phyloP scores from a whole-genome alignment of 805 yeast genomes.

The Saccharomycopsis schoenii region DNA sequence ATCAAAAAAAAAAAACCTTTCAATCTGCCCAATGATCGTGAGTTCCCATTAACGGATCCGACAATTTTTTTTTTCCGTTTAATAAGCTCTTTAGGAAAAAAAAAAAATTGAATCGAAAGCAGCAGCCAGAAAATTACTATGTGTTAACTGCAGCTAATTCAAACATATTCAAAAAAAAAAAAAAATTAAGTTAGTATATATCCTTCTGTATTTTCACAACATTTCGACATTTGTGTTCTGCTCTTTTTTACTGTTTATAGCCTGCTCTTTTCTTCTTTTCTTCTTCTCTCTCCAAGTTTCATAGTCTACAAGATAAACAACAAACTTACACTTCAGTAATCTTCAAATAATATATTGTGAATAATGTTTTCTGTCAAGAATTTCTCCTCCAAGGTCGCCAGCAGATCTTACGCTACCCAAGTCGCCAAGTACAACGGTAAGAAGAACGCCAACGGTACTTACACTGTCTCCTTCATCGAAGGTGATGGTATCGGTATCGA shows the following conservation, averaged over 20 bases:
- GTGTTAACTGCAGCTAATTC: background rate
- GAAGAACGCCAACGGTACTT: slow-evolving; percentile 70
- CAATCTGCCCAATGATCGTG: background rate
- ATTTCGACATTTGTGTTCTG: background rate
- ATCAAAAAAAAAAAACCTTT: background rate
- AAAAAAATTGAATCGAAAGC: background rate
- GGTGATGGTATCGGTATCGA: slow-evolving; percentile 99
- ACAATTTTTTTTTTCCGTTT: background rate
- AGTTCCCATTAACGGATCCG: slow-evolving; percentile 2
- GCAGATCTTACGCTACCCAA: slow-evolving; percentile 29
- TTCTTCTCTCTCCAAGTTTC: no score
- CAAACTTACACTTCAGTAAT: no score
- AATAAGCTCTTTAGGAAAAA: background rate
- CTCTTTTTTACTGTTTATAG: background rate
- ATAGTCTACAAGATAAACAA: no score
- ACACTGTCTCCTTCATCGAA: slow-evolving; percentile 90
- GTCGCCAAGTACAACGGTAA: slow-evolving; percentile 61
- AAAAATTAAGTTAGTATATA: no score
- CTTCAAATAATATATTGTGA: no score
- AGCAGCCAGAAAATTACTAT: background rate
- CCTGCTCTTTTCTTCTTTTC: background rate
- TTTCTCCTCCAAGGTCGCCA: background rate
- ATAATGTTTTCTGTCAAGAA: background rate
- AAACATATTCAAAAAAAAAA: background rate
- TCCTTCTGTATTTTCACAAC: background rate